Percentiles rank a stretch among this genome's conserved stretches.
phyloP scores from a whole-genome alignment of 1,139 yeast species.

The Blastobotrys capitulatus region DNA sequence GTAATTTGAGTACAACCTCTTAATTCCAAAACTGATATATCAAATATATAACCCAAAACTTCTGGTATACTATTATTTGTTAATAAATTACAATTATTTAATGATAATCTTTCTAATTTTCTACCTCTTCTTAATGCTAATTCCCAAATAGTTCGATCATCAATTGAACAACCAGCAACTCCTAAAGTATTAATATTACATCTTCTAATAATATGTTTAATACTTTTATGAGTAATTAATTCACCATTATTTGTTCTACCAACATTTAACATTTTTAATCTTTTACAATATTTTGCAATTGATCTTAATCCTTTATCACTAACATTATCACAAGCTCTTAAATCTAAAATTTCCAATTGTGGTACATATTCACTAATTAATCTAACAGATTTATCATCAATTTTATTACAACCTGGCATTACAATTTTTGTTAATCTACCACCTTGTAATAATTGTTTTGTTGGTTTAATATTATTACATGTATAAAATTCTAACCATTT shows the following conservation, averaged over 20 bases:
- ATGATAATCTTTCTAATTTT: conserved; percentile 58
- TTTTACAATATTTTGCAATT: conserved; percentile 54
- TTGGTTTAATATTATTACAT: conserved; percentile 69
- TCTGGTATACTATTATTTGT: conserved; percentile 65
- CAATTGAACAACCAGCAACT: conserved; percentile 78
- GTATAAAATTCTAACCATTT: conserved; percentile 75
- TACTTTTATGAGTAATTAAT: conserved; percentile 63
- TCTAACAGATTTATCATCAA: conserved; percentile 56
- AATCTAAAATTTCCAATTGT: conserved; percentile 57
- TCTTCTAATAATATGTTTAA: conserved; percentile 52
- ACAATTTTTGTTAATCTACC: conserved; percentile 50
- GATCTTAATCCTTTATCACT: conserved; percentile 70
- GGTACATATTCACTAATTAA: conserved; percentile 53
- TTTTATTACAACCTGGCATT: conserved; percentile 63
- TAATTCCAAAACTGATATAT: conserved; percentile 70
- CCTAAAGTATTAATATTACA: conserved; percentile 67
- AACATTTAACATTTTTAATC: conserved; percentile 56
- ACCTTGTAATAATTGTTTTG: conserved; percentile 40
- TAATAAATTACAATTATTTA: conserved; percentile 67
- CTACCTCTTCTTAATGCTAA: conserved; percentile 57
- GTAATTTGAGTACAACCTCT: conserved; percentile 55
- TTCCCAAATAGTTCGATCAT: conserved; percentile 78
- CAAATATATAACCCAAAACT: conserved; percentile 53
- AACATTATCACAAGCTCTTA: conserved; percentile 79
- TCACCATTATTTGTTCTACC: conserved; percentile 74